Conservation (phyloP, 305 asterid species). For the Fraxinus nigra region DNA sequence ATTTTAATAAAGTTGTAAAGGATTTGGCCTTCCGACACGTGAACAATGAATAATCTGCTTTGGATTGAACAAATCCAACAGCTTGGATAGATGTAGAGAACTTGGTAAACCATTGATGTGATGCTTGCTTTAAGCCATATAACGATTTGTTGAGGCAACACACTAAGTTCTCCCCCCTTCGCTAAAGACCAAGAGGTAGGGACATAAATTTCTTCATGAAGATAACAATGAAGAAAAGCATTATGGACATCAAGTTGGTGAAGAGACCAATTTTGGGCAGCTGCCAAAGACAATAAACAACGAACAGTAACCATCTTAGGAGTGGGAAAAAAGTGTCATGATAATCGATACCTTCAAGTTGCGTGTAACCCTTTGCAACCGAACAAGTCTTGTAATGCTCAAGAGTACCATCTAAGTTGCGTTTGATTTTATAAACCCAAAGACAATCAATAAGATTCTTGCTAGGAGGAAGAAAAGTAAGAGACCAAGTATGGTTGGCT, state of each 20-base stretch:
- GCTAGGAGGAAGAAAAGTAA: not conserved
- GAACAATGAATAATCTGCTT: no score
- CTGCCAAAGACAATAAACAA: slow-evolving; percentile 1
- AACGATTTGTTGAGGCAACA: no score
- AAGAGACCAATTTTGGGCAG: not conserved
- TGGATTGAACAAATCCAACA: no score
- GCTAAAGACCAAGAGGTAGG: no score
- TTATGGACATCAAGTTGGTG: not conserved
- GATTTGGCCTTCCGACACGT: not conserved
- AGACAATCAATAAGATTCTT: not conserved
- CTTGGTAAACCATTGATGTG: no score
- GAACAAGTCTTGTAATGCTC: not conserved
- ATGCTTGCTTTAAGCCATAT: no score
- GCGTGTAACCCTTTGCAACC: not conserved
- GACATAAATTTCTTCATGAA: no score
- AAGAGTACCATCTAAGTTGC: not conserved
- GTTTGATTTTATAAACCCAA: not conserved
- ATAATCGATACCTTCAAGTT: not conserved
- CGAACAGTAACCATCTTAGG: not conserved
- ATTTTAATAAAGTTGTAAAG: not conserved
- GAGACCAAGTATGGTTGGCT: not conserved
- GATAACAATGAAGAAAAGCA: not conserved
- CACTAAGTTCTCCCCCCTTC: no score
- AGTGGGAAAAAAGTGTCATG: not conserved
- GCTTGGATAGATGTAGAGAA: no score